Conservation (phyloP, 441 rosid genomes). For the Mallotus repandus region DNA sequence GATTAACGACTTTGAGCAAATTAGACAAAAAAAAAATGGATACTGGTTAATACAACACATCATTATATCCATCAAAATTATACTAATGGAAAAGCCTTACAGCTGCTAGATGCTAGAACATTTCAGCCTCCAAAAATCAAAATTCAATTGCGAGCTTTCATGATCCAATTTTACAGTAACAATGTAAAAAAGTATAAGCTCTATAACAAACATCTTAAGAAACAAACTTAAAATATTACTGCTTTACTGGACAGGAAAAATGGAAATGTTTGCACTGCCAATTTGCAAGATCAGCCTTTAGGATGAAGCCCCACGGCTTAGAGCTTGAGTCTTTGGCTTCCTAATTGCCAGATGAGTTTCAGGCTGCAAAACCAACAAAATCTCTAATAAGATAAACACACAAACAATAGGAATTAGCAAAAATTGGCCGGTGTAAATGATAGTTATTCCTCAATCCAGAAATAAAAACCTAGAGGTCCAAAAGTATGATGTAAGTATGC, state of each 20-base stretch:
- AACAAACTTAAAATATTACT: not conserved
- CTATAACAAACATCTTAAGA: conserved; percentile 4
- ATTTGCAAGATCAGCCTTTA: conserved; percentile 6
- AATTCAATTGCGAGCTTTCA: not conserved
- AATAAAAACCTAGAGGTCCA: not conserved
- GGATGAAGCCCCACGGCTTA: conserved; percentile 31
- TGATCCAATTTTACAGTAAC: not conserved
- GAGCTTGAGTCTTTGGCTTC: conserved; percentile 42
- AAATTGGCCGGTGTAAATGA: not conserved
- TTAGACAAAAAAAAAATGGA: too few relatives aligned
- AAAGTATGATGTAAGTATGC: not conserved
- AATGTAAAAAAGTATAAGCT: not conserved
- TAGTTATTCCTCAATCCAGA: not conserved
- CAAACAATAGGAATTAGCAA: not conserved
- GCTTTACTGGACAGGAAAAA: not conserved
- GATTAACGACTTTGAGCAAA: too few relatives aligned
- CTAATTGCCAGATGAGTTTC: conserved; percentile 69
- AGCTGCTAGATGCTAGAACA: not conserved
- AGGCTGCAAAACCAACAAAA: conserved; percentile 38
- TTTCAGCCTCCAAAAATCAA: not conserved
- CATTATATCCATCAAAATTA: not conserved
- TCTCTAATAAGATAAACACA: not conserved
- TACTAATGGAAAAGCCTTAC: not conserved
- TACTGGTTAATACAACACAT: too few relatives aligned
- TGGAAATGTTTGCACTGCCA: not conserved